Evolutionary conservation across 352 stramenopile genomes (phyloP), one percentile per base, ranked within the genome.

Genomic region (Phytophthora pini): DNA sequence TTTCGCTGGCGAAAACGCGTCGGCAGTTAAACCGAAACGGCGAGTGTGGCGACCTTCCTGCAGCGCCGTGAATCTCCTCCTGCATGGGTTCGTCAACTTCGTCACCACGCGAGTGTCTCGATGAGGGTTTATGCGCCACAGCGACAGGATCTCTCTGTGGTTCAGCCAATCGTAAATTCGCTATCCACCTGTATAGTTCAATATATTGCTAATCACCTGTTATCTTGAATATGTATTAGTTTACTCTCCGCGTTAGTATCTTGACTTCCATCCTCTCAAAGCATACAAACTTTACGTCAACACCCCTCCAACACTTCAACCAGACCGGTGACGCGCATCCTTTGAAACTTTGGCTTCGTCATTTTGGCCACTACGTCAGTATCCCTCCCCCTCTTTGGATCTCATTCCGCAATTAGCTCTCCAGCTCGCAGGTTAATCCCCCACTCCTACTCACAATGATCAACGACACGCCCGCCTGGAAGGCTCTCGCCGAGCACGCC

Each of bases 391-490:
- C 57, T 36, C 36, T 20, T 12, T 8, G 31, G 10, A 47, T 29
- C 38, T 48, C 59, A 53, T 49, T 72, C 50, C 39, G 39, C 64
- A 60, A 72, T 68, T 54, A 36, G 57, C 70, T 34, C 31, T 26
- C 52, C 36, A 76, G 67, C 62, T 50, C 71, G 50, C 72, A 77
- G 24, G 48, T 43, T 43, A 32, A 24, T n/a, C 26, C 22, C 26
- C 26, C 39, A 38, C 50, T 20, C n/a, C 49, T 44, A 20, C 17
- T 20, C 56, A 68, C 49, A 20, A 86, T 92, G 71, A 93, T 95
- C 70, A 93, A 74, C 68, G 77, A 92, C 54, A 85, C 84, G 13
- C 67, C 76, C 47, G 82, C 85, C 27, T 95, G 85, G 85, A 88
- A 90, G 67, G 72, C 72, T 54, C 76, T 95, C 49, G 59, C 83